These are phyloP conservation scores for Phytophthora foliorum DNA, from an alignment of 352 stramenopile species.

Conservation along the genomic window DNA sequence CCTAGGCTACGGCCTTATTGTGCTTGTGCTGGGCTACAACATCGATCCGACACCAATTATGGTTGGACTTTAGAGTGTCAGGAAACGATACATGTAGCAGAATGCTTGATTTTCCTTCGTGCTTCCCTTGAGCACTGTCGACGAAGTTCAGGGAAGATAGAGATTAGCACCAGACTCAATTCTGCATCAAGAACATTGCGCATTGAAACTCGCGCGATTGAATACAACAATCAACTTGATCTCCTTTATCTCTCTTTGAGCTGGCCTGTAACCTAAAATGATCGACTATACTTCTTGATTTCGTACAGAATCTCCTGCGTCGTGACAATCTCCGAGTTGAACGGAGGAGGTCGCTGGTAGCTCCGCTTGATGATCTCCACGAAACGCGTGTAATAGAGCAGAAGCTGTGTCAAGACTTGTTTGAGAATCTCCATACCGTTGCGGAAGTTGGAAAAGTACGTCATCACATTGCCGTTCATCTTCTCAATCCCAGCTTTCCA, in stretches of 20 bases:
- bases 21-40: slow-evolving; percentile 81
- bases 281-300: slow-evolving; percentile 98
- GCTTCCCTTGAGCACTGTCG: slow-evolving; percentile 11
- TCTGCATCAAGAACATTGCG: slow-evolving; percentile 17
- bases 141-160: slow-evolving; percentile 18
- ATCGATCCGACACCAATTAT: slow-evolving; percentile 64
- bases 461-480: slow-evolving; percentile 98
- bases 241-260: not conserved
- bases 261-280: slow-evolving; percentile 71
- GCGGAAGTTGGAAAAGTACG: slow-evolving; percentile 98
- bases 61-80: slow-evolving; percentile 25
- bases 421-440: slow-evolving; percentile 99
- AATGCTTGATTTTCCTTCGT: slow-evolving; percentile 12
- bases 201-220: slow-evolving; percentile 16
- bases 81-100: not conserved
- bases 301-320: slow-evolving; percentile 97
- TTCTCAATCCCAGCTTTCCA: slow-evolving; percentile 98
- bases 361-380: slow-evolving; percentile 97
- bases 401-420: slow-evolving; percentile 97
- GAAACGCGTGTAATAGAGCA: slow-evolving; percentile 99
- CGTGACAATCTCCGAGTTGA: slow-evolving; percentile 95
- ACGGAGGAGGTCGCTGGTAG: slow-evolving; percentile 82
- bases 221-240: slow-evolving; percentile 29
- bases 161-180: slow-evolving; percentile 17
- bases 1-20: slow-evolving; percentile 86